Base-by-base conservation (phyloP, 352 stramenopile species). In the Thalassiosira exigua region DNA sequence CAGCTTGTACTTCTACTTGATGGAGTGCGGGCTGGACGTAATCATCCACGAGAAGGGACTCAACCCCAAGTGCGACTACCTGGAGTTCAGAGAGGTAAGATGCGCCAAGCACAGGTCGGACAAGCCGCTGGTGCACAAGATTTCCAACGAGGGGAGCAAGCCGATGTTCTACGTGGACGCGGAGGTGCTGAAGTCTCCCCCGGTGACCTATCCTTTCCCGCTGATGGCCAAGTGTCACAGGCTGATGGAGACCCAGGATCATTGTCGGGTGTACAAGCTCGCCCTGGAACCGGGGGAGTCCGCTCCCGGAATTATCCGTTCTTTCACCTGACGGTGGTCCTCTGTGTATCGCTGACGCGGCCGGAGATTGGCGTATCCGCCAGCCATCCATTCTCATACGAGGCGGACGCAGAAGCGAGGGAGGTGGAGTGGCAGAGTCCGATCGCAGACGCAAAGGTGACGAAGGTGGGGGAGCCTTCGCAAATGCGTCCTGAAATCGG, bases 111-210 rank as follows among this genome's bases (percentile, higher is more conserved):
- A 90, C 48, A n/a, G n/a, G n/a, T 69, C 61, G n/a, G 77, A 89
- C 11, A 74, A 82, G 50, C 82, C 85, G 14, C 52, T 89, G 21
- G 75, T 89, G 14, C 86, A 92, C 57, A 90, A 82, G 68, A 87
- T 90, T 56, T 87, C 84, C 0, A 90, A 89, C 56, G 73, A 39
- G 30, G 76, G 66, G 9, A 48, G 75, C 39, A 17, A 70, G 36
- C 58, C 52, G 14, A 83, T 90, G 75, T 67, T 90, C 22, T 91
- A 82, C 50, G 84, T 91, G 42, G 82, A 91, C 78, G 82, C 79
- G 33, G 84, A 91, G 71, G 29, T 92, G 19, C 53, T 90, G 14
- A 77, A 76, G 27, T 39, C 53, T 54, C 84, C 86, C 53, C 86
- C 86, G 27, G 65, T 90, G 0, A 74, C 60, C 4, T 53, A 26